A percentile compares a stretch with the other conserved stretches of the same genome.
phyloP scores from a whole-genome alignment of 768 basidiomycete genomes.

The Pleurotus ostreatus region DNA sequence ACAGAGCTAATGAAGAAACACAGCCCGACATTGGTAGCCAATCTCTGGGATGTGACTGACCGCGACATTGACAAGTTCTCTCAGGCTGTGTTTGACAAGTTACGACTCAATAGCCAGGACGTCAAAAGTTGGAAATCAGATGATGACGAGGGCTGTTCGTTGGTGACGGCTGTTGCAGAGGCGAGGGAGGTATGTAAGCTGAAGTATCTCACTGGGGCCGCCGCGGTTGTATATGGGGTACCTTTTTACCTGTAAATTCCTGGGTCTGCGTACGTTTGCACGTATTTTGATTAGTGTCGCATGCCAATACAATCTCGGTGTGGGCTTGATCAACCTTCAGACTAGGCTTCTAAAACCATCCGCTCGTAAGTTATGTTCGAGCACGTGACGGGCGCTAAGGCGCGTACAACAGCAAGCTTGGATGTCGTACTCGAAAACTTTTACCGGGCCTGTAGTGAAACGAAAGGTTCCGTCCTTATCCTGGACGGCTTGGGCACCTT shows the following conservation, averaged over 20 bases:
- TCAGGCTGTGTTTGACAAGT: slow-evolving; percentile 72
- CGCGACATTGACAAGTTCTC: slow-evolving; percentile 94
- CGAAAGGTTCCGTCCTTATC: no score
- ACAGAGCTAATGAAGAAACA: background rate
- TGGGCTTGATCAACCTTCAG: no score
- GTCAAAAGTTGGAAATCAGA: slow-evolving; percentile 18
- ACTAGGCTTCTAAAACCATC: no score
- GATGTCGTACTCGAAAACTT: no score
- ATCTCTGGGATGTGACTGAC: slow-evolving; percentile 98
- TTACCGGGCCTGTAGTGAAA: no score
- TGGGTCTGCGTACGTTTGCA: no score
- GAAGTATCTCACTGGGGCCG: slow-evolving; percentile 91
- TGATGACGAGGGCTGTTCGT: slow-evolving; percentile 30
- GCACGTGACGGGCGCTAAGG: no score
- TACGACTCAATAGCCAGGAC: slow-evolving; percentile 44
- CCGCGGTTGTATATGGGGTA: slow-evolving; percentile 93
- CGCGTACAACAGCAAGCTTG: no score
- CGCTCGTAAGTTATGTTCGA: no score
- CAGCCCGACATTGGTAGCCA: slow-evolving; percentile 90
- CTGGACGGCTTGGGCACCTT: no score
- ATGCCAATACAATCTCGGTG: no score
- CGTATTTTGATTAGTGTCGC: no score
- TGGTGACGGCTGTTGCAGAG: slow-evolving; percentile 75
- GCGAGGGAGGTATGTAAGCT: slow-evolving; percentile 84
- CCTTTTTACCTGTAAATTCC: slow-evolving; percentile 69